phyloP scores from a whole-genome alignment of 2,329 filamentous ascomycete genomes.

The Aphanocladium album region DNA sequence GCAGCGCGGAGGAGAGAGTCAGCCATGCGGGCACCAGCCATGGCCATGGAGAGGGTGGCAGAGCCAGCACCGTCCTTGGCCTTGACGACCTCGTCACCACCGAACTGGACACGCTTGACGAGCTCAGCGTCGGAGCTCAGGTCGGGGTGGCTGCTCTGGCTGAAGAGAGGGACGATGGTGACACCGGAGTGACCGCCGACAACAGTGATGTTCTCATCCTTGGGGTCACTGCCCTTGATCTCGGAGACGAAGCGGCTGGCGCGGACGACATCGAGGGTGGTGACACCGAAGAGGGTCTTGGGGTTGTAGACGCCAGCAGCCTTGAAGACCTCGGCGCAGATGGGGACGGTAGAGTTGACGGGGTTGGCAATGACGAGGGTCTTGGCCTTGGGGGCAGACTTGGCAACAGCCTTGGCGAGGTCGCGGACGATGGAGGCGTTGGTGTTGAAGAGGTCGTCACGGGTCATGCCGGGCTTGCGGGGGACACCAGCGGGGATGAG shows the following conservation, averaged over 20 bases:
- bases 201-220: slow-evolving; percentile 90
- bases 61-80: slow-evolving; percentile 97
- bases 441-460: slow-evolving; percentile 99
- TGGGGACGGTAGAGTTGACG: slow-evolving; percentile 99
- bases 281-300: slow-evolving; percentile 98
- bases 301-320: slow-evolving; percentile 93
- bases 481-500: slow-evolving; percentile 98
- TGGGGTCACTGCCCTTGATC: slow-evolving; percentile 85
- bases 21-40: slow-evolving; percentile 80
- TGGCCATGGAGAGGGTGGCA: slow-evolving; percentile 97
- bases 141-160: slow-evolving; percentile 82
- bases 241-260: slow-evolving; percentile 96
- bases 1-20: slow-evolving; percentile 90
- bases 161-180: slow-evolving; percentile 97
- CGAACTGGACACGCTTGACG: slow-evolving; percentile 94
- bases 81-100: slow-evolving; percentile 98
- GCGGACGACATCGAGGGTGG: slow-evolving; percentile 97
- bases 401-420: slow-evolving; percentile 89
- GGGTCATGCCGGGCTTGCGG: slow-evolving; percentile 99
- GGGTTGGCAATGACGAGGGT: slow-evolving; percentile 98
- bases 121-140: slow-evolving; percentile 75
- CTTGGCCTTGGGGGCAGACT: slow-evolving; percentile 86
- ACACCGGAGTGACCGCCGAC: slow-evolving; percentile 96
- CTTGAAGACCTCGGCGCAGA: slow-evolving; percentile 97
- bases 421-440: slow-evolving; percentile 99